Evolutionary conservation across 2,329 filamentous ascomycete species (phyloP), one percentile per base, ranked within the genome.

Genomic region (Thielaviopsis populi): DNA sequence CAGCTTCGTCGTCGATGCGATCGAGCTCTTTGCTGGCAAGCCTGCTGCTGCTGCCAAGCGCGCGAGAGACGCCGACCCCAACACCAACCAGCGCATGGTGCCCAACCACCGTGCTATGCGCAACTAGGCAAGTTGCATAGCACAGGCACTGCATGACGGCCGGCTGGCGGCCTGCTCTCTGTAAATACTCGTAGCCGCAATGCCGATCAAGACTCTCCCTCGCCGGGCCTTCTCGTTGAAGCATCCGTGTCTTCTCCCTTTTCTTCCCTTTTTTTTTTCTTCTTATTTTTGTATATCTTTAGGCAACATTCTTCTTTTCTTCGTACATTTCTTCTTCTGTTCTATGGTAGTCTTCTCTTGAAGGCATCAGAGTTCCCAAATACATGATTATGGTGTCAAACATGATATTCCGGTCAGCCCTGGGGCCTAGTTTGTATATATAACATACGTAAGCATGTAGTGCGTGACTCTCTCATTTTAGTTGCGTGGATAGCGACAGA

Each of bases 1-100:
- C 2, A 87, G 83, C 70, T 74, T 79, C 62, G 63, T 67, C 30
- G 46, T 67, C 10, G 66, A 67, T 62, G 64, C 64, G 19, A 59
- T 67, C 53, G 66, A 67, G 65, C 64, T 67, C 30, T 67, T 66
- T 46, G 63, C 54, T 41, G 59, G 59, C 15, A 54, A 60, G 15
- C n/a, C n/a, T 24, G 13, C 62, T 24, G 56, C 53, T 27, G n/a
- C 62, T 48, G 19, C 58, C 63, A 56, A 56, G 40, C 24, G 27
- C 10, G 59, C 59, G 30, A 50, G 46, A 50, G 24, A 50, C 46
- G 46, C 46, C 8, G 46, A 50, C 46, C 19, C 8, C 46, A 48
- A 27, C 33, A 41, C 46, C 6, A 50, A 41, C 33, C 43, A 63
- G 27, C 37, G 30, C 37, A n/a, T 50, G 41, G 19, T 22, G 15